phyloP scores from a whole-genome alignment of 148 eudicot genomes.

The Rhododendron molle region DNA sequence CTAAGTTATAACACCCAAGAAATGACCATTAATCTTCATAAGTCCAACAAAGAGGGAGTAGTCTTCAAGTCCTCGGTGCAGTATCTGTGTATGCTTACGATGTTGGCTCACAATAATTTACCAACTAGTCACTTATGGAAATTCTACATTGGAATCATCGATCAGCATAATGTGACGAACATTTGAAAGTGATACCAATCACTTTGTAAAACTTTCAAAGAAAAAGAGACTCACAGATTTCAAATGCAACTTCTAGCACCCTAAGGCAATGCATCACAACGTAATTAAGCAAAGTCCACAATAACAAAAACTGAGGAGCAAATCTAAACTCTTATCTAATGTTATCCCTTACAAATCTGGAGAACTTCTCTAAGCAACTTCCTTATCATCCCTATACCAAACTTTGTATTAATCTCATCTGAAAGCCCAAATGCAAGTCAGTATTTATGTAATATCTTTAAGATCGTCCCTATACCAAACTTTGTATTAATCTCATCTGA shows the following conservation, averaged over 20 bases:
- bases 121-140: not conserved
- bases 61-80: not conserved
- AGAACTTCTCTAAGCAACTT: not conserved
- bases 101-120: too few relatives aligned
- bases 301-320: not conserved
- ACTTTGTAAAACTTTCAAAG: not conserved
- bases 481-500: not conserved
- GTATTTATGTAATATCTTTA: not conserved
- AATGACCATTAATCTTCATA: not conserved
- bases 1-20: not conserved
- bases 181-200: not conserved
- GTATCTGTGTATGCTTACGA: not conserved
- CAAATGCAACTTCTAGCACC: not conserved
- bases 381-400: not conserved
- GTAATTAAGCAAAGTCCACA: not conserved
- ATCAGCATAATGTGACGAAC: not conserved
- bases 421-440: not conserved
- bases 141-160: not conserved
- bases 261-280: not conserved
- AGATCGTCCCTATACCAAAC: not conserved
- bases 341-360: not conserved
- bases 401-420: not conserved
- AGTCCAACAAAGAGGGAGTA: not conserved
- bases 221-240: not conserved
- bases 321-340: not conserved